Evolutionary conservation across 768 basidiomycete species (phyloP).

Genomic region (Hypholoma sublateritium): DNA sequence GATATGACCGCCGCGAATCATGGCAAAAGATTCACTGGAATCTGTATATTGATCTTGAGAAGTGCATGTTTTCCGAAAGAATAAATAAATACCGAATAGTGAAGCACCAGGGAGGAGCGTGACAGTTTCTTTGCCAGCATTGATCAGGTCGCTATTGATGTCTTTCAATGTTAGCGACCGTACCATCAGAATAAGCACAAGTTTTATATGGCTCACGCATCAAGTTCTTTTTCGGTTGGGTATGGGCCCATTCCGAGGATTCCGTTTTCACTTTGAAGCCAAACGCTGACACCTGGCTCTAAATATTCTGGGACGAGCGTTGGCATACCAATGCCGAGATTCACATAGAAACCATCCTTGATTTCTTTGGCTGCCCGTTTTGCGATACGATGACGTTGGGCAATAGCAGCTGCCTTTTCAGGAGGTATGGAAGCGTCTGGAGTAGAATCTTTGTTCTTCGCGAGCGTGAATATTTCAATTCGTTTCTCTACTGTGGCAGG

Average conservation of each 20-base stretch:
- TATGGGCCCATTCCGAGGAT: conserved; percentile 91
- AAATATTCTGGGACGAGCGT: conserved; percentile 84
- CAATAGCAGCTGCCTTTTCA: conserved; percentile 53
- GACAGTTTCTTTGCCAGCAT: conserved; percentile 93
- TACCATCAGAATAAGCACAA: background rate
- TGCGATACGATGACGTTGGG: conserved; percentile 73
- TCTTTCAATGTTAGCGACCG: conserved; percentile 3
- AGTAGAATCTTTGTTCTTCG: conserved; percentile 39
- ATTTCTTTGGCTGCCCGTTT: conserved; percentile 88
- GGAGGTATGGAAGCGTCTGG: conserved; percentile 31
- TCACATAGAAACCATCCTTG: conserved; percentile 85
- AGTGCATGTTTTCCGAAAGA: background rate
- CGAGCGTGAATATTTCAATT: conserved; percentile 75
- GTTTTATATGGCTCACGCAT: conserved; percentile 58
- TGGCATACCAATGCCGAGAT: conserved; percentile 90
- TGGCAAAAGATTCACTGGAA: conserved; percentile 91
- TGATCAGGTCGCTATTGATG: conserved; percentile 75
- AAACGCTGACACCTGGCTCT: conserved; percentile 73
- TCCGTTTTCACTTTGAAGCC: conserved; percentile 91
- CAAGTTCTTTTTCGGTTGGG: conserved; percentile 75
- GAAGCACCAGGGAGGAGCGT: conserved; percentile 91
- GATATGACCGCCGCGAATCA: conserved; percentile 97
- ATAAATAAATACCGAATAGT: conserved; percentile 71
- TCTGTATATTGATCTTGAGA: conserved; percentile 40
- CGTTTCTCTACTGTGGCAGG: conserved; percentile 71